Evolutionary conservation across 2,329 filamentous ascomycete species (phyloP).

Genomic region (Pseudogymnoascus sp.): DNA sequence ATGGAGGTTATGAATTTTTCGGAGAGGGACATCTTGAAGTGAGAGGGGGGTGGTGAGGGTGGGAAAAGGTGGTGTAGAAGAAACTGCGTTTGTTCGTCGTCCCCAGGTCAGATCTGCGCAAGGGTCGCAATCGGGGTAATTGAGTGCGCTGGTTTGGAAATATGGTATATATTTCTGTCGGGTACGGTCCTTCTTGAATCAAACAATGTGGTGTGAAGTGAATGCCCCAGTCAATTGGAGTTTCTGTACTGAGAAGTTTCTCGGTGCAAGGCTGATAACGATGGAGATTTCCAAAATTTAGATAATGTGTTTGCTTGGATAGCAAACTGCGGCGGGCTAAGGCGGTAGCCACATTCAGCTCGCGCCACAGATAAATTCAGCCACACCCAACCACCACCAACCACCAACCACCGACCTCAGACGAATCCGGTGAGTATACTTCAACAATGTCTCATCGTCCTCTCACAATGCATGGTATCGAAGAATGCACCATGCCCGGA

Average conservation of each 20-base stretch:
- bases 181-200: background rate
- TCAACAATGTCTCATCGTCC: background rate
- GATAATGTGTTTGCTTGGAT: background rate
- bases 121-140: background rate
- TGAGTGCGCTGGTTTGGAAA: background rate
- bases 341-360: background rate
- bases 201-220: background rate
- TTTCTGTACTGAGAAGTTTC: background rate
- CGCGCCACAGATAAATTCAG: background rate
- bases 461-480: background rate
- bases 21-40: slow-evolving; percentile 30
- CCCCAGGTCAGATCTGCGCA: background rate
- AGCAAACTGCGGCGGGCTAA: background rate
- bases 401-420: background rate
- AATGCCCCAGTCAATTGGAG: background rate
- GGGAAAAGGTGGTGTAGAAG: background rate
- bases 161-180: background rate
- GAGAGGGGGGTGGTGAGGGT: slow-evolving; percentile 7
- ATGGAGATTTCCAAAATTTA: background rate
- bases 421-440: background rate
- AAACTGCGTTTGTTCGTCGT: too few species aligned
- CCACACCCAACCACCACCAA: background rate
- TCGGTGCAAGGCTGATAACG: background rate
- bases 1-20: slow-evolving; percentile 54
- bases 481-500: background rate